Evolutionary conservation across 352 stramenopile genomes (phyloP).

Genomic region (Blastocystis sp.): DNA sequence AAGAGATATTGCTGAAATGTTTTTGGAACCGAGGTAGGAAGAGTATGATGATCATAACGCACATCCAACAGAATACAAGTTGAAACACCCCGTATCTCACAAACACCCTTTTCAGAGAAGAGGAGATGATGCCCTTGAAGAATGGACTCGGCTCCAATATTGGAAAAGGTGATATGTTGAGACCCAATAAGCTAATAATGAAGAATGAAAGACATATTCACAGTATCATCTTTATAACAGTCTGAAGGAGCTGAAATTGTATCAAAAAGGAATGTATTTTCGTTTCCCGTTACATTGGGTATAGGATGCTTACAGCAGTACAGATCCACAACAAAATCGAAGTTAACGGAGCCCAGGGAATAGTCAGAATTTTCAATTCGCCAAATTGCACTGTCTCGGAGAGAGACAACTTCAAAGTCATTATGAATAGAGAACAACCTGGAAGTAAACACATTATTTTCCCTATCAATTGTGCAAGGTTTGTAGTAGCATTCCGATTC

Average conservation of each 20-base stretch:
- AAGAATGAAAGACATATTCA: not conserved
- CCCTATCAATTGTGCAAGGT: conserved; percentile 29
- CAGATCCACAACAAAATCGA: conserved; percentile 39
- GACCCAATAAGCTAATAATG: conserved; percentile 7
- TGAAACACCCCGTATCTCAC: conserved; percentile 17
- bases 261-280: not conserved
- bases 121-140: conserved; percentile 14
- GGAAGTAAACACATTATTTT: conserved; percentile 22
- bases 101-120: conserved; percentile 28
- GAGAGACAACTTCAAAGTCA: conserved; percentile 32
- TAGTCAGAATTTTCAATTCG: conserved; percentile 40
- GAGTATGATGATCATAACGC: conserved; percentile 24
- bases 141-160: conserved; percentile 21
- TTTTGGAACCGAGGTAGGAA: not conserved
- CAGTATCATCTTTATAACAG: not conserved
- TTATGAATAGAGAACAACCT: conserved; percentile 2
- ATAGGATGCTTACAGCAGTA: not conserved
- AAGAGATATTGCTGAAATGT: conserved; percentile 41
- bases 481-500: conserved; percentile 40
- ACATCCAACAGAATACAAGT: conserved; percentile 28
- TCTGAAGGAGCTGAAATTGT: not conserved
- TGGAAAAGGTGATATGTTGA: conserved; percentile 6
- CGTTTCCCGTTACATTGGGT: not conserved
- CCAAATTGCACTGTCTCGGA: conserved; percentile 37
- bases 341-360: conserved; percentile 18